Percentiles rank a stretch among this genome's conserved stretches.
Conservation (phyloP, 2,329 filamentous ascomycete genomes). For the Phoma sp. region DNA sequence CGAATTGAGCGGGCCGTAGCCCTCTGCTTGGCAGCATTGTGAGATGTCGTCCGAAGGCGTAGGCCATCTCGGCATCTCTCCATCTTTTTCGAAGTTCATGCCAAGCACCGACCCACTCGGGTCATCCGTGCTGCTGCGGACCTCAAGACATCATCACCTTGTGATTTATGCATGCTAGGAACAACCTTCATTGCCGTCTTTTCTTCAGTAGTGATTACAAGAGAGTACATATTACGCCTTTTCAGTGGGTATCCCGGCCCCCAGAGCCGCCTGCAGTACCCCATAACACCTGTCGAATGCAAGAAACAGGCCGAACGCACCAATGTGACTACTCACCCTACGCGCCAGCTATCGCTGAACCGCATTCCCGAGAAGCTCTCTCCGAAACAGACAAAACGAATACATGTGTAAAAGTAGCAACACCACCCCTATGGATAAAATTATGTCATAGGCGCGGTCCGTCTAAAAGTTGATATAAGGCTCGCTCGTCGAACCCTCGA, state of each 20-base stretch:
- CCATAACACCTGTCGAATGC: constrained; percentile 14
- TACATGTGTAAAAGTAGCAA: constrained; percentile 14
- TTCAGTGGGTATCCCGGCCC: constrained; percentile 27
- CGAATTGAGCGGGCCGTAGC: constrained; percentile 46
- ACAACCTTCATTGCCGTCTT: constrained; percentile 1
- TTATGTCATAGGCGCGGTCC: constrained; percentile 5
- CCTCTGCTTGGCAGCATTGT: constrained; percentile 58
- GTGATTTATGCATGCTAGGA: too few relatives aligned
- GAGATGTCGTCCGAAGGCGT: constrained; percentile 37
- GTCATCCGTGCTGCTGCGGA: constrained; percentile 15
- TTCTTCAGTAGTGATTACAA: constrained; percentile 20
- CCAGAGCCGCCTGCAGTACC: constrained; percentile 5
- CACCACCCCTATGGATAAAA: background rate
- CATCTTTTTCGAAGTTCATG: constrained; percentile 30
- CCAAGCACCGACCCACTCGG: constrained; percentile 27
- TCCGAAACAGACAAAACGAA: constrained; percentile 8
- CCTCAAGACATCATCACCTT: too few relatives aligned
- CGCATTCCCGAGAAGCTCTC: background rate
- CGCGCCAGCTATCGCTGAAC: background rate
- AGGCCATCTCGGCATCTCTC: constrained; percentile 15
- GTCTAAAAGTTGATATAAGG: background rate
- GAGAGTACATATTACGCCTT: constrained; percentile 18
- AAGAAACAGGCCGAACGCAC: constrained; percentile 1
- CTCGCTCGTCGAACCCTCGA: background rate
- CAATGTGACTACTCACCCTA: background rate